These are phyloP conservation scores for Fusarium fracticaudum DNA, from an alignment of 2,329 filamentous ascomycete species.

Conservation along the genomic window DNA sequence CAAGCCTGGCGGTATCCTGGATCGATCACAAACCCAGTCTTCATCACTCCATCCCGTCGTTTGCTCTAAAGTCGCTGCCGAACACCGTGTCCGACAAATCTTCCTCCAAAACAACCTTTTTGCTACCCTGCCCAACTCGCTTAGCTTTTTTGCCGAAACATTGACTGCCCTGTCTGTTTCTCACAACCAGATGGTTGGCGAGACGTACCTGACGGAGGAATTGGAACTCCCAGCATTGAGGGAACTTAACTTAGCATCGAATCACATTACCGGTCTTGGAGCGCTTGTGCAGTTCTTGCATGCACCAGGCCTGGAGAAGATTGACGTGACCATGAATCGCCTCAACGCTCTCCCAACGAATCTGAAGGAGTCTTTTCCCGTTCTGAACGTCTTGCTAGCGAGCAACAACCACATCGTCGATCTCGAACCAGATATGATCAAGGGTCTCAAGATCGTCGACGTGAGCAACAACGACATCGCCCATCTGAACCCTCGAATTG, in stretches of 20 bases:
- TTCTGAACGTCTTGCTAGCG: slow-evolving; percentile 74
- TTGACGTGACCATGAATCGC: slow-evolving; percentile 87
- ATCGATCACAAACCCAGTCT: slow-evolving; percentile 73
- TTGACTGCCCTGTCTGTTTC: slow-evolving; percentile 78
- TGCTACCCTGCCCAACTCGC: slow-evolving; percentile 72
- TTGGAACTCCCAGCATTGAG: slow-evolving; percentile 78
- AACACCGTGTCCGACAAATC: slow-evolving; percentile 64
- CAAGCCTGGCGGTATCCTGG: slow-evolving; percentile 70
- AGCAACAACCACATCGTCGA: slow-evolving; percentile 83
- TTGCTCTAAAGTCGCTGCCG: slow-evolving; percentile 64
- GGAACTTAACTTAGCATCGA: slow-evolving; percentile 79
- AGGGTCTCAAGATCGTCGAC: slow-evolving; percentile 71
- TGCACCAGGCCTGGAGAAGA: slow-evolving; percentile 78
- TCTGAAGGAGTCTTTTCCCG: slow-evolving; percentile 74
- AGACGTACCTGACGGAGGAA: slow-evolving; percentile 71
- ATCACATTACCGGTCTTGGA: slow-evolving; percentile 76
- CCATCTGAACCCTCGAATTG: slow-evolving; percentile 82
- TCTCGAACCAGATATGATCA: slow-evolving; percentile 76
- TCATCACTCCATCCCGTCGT: slow-evolving; percentile 67
- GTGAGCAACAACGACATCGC: slow-evolving; percentile 87
- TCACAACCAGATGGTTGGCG: slow-evolving; percentile 75
- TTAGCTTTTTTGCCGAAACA: slow-evolving; percentile 76
- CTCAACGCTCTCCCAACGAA: slow-evolving; percentile 72
- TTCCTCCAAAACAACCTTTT: slow-evolving; percentile 83
- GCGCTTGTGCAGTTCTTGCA: slow-evolving; percentile 72